Evolutionary conservation across 257 asterid genomes (phyloP).

Genomic region (Ophiorrhiza pumila): DNA sequence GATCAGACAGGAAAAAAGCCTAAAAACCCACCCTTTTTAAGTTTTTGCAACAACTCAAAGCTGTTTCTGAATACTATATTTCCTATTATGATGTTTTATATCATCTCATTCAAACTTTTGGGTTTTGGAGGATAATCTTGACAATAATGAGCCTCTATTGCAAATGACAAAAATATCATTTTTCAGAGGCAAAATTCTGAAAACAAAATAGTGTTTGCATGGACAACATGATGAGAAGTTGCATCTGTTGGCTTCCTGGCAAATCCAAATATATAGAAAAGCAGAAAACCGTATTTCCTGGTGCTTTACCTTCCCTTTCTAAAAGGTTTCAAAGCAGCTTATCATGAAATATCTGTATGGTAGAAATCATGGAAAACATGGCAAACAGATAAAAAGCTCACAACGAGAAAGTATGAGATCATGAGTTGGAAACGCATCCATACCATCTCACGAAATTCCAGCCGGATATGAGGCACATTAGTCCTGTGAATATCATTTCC

Average conservation of each 20-base stretch:
- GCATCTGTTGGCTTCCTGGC: background rate
- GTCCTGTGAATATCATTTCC: constrained; percentile 96
- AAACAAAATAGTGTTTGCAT: background rate
- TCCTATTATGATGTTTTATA: background rate
- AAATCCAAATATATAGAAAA: background rate
- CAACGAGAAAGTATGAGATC: background rate
- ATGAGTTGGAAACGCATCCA: constrained; percentile 12
- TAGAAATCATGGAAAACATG: background rate
- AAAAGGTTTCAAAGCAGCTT: background rate
- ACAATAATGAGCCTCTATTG: background rate
- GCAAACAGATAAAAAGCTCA: background rate
- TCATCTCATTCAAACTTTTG: background rate
- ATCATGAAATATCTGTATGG: background rate
- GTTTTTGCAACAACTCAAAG: background rate
- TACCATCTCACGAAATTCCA: constrained; percentile 92
- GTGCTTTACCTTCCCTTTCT: background rate
- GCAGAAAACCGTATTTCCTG: background rate
- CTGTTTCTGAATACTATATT: background rate
- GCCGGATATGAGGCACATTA: constrained; percentile 91
- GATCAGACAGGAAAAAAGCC: background rate
- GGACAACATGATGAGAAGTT: background rate
- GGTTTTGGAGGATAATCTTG: background rate
- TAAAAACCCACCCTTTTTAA: background rate
- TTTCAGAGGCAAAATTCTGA: background rate
- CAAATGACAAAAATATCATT: background rate